These are phyloP conservation scores for Stagonosporopsis rhizophila DNA, from an alignment of 2,329 filamentous ascomycete genomes.

Conservation along the genomic window DNA sequence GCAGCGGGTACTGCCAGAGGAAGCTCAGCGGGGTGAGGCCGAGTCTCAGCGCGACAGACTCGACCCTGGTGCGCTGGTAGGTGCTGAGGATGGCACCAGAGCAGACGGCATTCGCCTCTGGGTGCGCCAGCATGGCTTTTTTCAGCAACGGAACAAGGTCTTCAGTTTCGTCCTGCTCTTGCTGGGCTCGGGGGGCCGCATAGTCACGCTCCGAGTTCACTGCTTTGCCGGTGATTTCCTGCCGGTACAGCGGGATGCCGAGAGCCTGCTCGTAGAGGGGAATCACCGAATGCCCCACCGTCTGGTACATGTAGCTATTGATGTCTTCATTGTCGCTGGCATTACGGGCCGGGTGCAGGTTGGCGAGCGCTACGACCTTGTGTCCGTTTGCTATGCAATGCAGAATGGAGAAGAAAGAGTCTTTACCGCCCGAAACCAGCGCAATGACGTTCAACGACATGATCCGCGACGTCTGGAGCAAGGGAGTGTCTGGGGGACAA, in stretches of 20 bases:
- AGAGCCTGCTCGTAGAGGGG: constrained; percentile 84
- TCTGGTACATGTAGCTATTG: constrained; percentile 99
- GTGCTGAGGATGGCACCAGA: constrained; percentile 93
- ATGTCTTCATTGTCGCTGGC: constrained; percentile 65
- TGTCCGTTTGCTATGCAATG: constrained; percentile 91
- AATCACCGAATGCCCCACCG: constrained; percentile 86
- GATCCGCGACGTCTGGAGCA: background rate
- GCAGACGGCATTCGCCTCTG: constrained; percentile 83
- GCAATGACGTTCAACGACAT: constrained; percentile 71
- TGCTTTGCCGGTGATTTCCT: constrained; percentile 74
- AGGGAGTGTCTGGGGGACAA: background rate
- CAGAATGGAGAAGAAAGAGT: constrained; percentile 91
- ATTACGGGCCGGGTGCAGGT: constrained; percentile 70
- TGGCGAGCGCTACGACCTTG: constrained; percentile 84
- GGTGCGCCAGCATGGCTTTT: constrained; percentile 71
- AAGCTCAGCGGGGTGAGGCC: constrained; percentile 83
- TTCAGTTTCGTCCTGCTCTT: constrained; percentile 79
- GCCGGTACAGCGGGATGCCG: constrained; percentile 81
- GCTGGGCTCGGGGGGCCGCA: constrained; percentile 26
- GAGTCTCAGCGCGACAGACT: constrained; percentile 86
- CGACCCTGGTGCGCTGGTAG: constrained; percentile 95
- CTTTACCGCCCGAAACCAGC: constrained; percentile 94
- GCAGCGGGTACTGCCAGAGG: constrained; percentile 86
- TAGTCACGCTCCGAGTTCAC: constrained; percentile 78
- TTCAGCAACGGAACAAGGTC: constrained; percentile 78